A percentile compares a stretch with the other conserved stretches of the same genome.
Conservation (phyloP, 306 rosid species). For the Cajanus cajan region DNA sequence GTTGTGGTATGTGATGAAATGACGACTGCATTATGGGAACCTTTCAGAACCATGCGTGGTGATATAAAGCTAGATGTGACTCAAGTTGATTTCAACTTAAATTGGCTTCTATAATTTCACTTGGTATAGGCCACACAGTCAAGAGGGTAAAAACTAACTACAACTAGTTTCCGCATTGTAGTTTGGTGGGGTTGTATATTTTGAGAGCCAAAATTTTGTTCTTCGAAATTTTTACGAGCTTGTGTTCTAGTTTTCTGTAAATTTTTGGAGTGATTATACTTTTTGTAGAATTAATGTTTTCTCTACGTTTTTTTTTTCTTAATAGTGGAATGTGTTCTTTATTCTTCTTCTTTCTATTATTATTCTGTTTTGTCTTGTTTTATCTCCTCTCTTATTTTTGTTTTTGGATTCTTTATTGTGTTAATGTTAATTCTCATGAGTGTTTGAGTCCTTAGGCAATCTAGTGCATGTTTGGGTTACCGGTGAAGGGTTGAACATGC, state of each 20-base stretch:
- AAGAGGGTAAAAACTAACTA: background rate
- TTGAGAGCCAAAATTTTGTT: background rate
- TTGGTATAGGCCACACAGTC: background rate
- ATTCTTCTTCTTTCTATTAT: no score
- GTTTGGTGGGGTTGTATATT: background rate
- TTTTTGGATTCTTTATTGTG: no score
- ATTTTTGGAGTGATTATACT: background rate
- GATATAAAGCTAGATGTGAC: constrained; percentile 19
- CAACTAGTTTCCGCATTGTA: background rate
- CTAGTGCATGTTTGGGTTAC: no score
- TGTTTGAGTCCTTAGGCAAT: no score
- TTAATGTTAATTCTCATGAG: no score
- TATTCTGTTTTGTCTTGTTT: no score
- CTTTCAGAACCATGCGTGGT: background rate
- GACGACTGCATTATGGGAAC: constrained; percentile 32
- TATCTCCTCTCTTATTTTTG: no score
- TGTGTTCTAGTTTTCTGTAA: background rate
- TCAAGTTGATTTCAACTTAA: constrained; percentile 39
- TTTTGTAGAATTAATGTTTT: background rate
- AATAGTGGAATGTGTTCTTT: no score
- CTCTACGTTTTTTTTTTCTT: no score
- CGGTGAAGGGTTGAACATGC: no score
- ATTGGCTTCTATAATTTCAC: constrained; percentile 37
- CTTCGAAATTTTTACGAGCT: background rate
- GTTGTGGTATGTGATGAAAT: constrained; percentile 61